Base-by-base conservation (phyloP, 1,284 basidiomycete genomes). In the Somion occarium region DNA sequence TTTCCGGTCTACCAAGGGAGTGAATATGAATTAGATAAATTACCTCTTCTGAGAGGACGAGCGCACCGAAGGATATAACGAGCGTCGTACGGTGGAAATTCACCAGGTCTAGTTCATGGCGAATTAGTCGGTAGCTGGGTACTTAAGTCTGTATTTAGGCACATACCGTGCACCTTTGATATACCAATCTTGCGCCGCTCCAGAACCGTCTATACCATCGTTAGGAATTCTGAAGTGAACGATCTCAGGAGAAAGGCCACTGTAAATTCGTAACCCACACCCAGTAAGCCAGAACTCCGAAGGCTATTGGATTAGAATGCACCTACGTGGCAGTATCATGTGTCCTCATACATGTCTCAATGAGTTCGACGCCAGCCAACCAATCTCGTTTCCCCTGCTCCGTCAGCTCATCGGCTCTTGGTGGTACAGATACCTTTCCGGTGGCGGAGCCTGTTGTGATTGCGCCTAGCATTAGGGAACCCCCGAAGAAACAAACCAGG, bases 401-500 rank as follows among this genome's bases (percentile, higher is more conserved):
- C 1, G 82, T 73, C 5, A 91, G 73, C 56, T 87, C 76, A 2
- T 69, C 66, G 5, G 70, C 63, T n/a, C 69, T 71, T 0, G 86
- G 88, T 2, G 85, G 87, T 23, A 85, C 63, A 3, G 81, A 82
- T 3, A 85, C 76, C 1, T 65, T 67, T 1, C 72, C 63, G 2
- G 64, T 62, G 27, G 75, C 54, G 0, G 82, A 73, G 9, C 82
- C 80, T 1, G 84, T 78, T 26, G 83, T 85, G 1, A 88, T 88
- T 12, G 93, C 88, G 19, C 95, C 93, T 4, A 98, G 80, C 77
- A 98, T 86, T 59, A 98, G 80, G 1, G 90, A 89, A 3, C 93
- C 94, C 30, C 88, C 93, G 43, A 98, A 72, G 82, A 98, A 98
- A 69, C 95, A 98, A 1, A 93, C 94, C 19, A 98, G 80, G 67